Percentiles rank a stretch among this genome's conserved stretches.
These are phyloP conservation scores for Hygrocybe punicea DNA, from an alignment of 768 basidiomycete genomes.

Conservation along the genomic window DNA sequence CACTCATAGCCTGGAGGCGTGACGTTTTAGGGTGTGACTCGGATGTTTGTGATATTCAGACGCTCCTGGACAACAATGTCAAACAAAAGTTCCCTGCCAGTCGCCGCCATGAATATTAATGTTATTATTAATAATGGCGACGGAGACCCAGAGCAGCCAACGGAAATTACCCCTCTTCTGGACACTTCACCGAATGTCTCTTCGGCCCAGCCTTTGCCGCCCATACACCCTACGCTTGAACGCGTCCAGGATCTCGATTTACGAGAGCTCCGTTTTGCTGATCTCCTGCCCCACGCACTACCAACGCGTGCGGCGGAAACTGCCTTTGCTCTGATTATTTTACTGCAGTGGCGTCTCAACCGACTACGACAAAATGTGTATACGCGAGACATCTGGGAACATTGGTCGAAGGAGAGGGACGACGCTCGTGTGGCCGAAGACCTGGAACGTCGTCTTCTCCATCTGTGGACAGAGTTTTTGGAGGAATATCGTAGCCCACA, in stretches of 20 bases:
- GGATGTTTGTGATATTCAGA: neutral
- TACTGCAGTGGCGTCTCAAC: conserved; percentile 34
- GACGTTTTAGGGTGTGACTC: conserved; percentile 3
- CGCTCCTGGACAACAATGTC: conserved; percentile 5
- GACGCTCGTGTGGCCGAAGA: conserved; percentile 1
- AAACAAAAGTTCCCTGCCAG: neutral
- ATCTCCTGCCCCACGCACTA: conserved; percentile 19
- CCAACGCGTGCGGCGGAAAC: conserved; percentile 17
- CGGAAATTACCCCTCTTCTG: neutral
- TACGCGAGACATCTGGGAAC: conserved; percentile 40
- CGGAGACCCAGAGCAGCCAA: no score
- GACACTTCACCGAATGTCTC: neutral
- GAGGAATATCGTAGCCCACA: conserved; percentile 34
- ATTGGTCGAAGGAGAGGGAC: conserved; percentile 36
- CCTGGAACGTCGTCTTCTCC: conserved; percentile 33
- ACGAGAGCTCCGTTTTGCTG: conserved; percentile 19
- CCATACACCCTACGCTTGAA: conserved; percentile 14
- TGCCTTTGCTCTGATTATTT: conserved; percentile 33
- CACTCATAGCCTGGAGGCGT: conserved; percentile 48
- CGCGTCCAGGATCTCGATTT: conserved; percentile 21
- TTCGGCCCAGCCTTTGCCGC: neutral
- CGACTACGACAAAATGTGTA: conserved; percentile 15
- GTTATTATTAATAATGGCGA: no score
- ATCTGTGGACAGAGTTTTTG: conserved; percentile 45
- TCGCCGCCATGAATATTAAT: no score